Conservation (phyloP, 176 grass and related monocot species). For the Eleusine coracana region DNA sequence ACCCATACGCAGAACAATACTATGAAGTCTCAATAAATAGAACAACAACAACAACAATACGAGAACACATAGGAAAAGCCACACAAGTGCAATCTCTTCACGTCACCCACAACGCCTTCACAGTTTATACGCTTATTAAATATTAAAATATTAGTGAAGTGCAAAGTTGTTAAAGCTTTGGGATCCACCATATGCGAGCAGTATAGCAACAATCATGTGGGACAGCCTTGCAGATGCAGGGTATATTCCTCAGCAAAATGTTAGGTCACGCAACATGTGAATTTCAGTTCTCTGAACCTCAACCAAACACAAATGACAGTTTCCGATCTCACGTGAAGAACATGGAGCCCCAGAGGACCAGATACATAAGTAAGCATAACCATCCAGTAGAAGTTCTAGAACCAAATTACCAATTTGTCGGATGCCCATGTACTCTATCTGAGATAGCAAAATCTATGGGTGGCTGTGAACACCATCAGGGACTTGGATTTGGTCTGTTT, state of each 20-base stretch:
- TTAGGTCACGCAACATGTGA: neutral
- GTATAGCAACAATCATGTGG: slow-evolving; percentile 4
- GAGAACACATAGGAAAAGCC: neutral
- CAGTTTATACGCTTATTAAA: neutral
- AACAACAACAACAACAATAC: neutral
- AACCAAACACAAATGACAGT: neutral
- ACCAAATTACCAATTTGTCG: neutral
- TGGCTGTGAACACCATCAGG: no score
- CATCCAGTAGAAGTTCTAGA: neutral
- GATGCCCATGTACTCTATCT: neutral
- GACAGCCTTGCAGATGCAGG: slow-evolving; percentile 11
- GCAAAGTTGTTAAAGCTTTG: neutral
- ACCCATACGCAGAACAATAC: neutral
- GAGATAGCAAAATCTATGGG: neutral
- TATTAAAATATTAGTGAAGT: neutral
- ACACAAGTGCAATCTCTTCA: neutral
- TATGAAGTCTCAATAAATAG: neutral
- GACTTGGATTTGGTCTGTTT: neutral
- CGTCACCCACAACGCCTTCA: neutral
- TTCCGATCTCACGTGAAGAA: slow-evolving; percentile 3
- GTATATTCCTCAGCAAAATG: neutral
- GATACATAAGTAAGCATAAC: neutral
- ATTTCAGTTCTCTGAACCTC: neutral
- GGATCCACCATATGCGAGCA: neutral
- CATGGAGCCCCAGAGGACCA: neutral